Conservation (phyloP, 106 monocot species). For the Acanthochlamys bracteata region DNA sequence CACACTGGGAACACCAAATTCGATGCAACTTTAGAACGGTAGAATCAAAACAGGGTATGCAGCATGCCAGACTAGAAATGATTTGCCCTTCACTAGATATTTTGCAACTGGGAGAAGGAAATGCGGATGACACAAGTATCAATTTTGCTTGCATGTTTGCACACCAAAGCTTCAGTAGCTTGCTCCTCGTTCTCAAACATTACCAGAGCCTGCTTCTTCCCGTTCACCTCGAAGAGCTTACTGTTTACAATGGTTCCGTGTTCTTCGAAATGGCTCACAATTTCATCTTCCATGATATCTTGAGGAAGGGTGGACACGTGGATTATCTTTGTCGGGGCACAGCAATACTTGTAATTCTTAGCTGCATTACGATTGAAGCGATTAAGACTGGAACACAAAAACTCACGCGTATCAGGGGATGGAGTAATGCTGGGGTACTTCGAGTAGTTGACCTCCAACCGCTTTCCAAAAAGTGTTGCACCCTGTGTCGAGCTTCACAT, state of each 20-base stretch:
- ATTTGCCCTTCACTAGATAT: conserved; percentile 23
- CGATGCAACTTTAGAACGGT: too few species aligned
- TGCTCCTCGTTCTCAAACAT: conserved; percentile 72
- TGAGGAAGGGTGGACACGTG: conserved; percentile 64
- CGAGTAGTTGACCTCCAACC: conserved; percentile 85
- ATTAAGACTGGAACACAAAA: conserved; percentile 69
- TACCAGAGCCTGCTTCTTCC: conserved; percentile 77
- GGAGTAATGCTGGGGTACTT: conserved; percentile 84
- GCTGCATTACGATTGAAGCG: conserved; percentile 77
- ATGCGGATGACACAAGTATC: conserved; percentile 54
- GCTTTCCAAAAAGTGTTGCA: conserved; percentile 63
- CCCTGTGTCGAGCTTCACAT: conserved; percentile 33
- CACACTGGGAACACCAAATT: too few species aligned
- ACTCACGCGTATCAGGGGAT: conserved; percentile 68
- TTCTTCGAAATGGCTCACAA: conserved; percentile 46
- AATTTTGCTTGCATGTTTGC: conserved; percentile 61
- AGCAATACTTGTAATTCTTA: conserved; percentile 73
- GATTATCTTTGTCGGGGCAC: conserved; percentile 78
- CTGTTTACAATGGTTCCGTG: conserved; percentile 48
- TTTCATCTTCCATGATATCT: conserved; percentile 60
- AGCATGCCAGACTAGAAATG: too few species aligned
- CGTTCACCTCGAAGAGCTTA: conserved; percentile 71
- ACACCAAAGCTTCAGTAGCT: conserved; percentile 77
- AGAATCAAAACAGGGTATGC: too few species aligned
- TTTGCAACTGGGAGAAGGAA: conserved; percentile 87